Evolutionary conservation across 2,329 filamentous ascomycete genomes (phyloP).

Genomic region (Aspergillus hiratsukae): DNA sequence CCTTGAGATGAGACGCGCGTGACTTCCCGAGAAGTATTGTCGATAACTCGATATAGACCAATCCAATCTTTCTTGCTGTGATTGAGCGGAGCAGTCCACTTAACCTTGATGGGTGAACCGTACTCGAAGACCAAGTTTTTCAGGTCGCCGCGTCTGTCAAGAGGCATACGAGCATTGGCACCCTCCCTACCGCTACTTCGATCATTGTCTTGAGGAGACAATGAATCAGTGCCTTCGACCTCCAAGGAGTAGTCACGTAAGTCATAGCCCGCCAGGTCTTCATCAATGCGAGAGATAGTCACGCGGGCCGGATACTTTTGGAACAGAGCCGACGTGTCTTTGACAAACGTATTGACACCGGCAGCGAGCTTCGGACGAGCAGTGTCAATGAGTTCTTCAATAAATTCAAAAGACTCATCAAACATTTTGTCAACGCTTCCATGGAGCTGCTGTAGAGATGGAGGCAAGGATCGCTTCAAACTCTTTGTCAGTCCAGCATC

Average conservation of each 20-base stretch:
- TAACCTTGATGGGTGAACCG: slow-evolving; percentile 81
- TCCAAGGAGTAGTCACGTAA: slow-evolving; percentile 74
- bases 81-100: slow-evolving; percentile 81
- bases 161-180: slow-evolving; percentile 62
- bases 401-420: slow-evolving; percentile 78
- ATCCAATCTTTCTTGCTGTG: slow-evolving; percentile 94
- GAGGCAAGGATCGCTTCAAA: slow-evolving; percentile 78
- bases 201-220: slow-evolving; percentile 51
- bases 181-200: slow-evolving; percentile 70
- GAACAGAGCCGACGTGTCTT: slow-evolving; percentile 82
- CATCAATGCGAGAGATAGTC: slow-evolving; percentile 72
- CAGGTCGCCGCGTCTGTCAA: slow-evolving; percentile 56
- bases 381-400: slow-evolving; percentile 84
- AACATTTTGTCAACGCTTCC: slow-evolving; percentile 82
- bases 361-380: slow-evolving; percentile 81
- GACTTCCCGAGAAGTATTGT: slow-evolving; percentile 79
- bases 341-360: slow-evolving; percentile 79
- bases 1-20: slow-evolving; percentile 83
- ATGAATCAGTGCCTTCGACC: slow-evolving; percentile 62
- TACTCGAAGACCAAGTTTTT: slow-evolving; percentile 81
- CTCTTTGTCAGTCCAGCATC: slow-evolving; percentile 92
- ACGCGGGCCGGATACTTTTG: slow-evolving; percentile 84
- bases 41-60: slow-evolving; percentile 90
- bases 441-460: slow-evolving; percentile 76
- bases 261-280: slow-evolving; percentile 74